Base-by-base conservation (phyloP, 495 filamentous ascomycete genomes). In the Xylaria sp. region DNA sequence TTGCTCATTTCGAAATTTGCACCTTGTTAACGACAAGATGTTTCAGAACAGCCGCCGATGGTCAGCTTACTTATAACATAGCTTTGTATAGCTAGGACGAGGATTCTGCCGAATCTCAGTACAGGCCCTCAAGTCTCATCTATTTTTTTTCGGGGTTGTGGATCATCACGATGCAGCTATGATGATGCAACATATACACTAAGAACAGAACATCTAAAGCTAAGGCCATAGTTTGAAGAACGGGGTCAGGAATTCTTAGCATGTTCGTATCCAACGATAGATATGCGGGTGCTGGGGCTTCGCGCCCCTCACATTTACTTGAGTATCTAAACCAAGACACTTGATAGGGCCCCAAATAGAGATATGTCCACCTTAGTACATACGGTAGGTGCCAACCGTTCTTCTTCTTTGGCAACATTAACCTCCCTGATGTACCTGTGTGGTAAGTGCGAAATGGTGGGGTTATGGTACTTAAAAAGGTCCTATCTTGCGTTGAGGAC, bases 1-100 rank as follows among this genome's bases (percentile, higher is more conserved):
- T 43, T 41, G 21, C 21, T 62, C 14, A 24, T 17, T 41, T 33
- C 21, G 37, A 62, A n/a, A 41, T 15, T 17, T 43, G n/a, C 26
- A 26, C 37, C 33, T 31, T 26, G 40, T 44, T 29, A n/a, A 24
- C 24, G 40, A 46, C 35, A 12, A 29, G 24, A 63, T 55, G 63
- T 67, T 67, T 67, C 63, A 67, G 31, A 29, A 55, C 31, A 21
- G 11, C 63, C 44, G 31, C 29, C 29, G 26, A 12, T 48, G 29
- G 44, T 66, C 63, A 53, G 63, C 63, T 66, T 53, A 66, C 29
- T 1, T 40, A 40, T 52, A 52, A 40, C 44, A 37, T n/a, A 33
- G 12, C 31, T 31, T 40, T 33, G 15, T 64, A 66, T 66, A 53
- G n/a, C 63, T 21, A 35, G 61, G 43, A 64, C 35, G n/a, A 7